Evolutionary conservation across 805 yeast species (phyloP).

Genomic region (Candida ulmi): DNA sequence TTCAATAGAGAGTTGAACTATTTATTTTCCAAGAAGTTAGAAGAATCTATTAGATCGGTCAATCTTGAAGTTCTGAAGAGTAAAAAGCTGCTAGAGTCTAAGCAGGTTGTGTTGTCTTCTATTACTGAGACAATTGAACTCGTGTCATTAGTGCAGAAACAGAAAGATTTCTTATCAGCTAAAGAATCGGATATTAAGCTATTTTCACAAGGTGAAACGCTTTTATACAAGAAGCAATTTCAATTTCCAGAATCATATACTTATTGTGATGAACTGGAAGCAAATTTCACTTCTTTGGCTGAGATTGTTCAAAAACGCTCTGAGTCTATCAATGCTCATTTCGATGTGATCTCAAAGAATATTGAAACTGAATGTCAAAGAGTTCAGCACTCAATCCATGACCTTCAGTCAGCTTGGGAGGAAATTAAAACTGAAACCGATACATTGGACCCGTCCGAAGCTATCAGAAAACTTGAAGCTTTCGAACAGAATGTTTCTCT

Average conservation of each 20-base stretch:
- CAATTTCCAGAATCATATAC: constrained; percentile 51
- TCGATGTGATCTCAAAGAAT: constrained; percentile 35
- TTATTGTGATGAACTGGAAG: constrained; percentile 56
- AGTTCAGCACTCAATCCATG: constrained; percentile 26
- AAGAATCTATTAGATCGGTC: constrained; percentile 24
- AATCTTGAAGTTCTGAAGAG: constrained; percentile 27
- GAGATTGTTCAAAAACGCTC: constrained; percentile 33
- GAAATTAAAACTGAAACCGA: constrained; percentile 41
- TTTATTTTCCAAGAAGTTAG: constrained; percentile 36
- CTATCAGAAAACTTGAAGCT: constrained; percentile 26
- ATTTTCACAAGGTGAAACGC: constrained; percentile 27
- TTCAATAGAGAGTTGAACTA: constrained; percentile 48
- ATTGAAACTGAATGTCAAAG: constrained; percentile 35
- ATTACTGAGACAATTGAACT: constrained; percentile 32
- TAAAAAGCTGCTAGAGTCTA: constrained; percentile 32
- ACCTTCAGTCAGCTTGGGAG: constrained; percentile 41
- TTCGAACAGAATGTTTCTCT: constrained; percentile 23
- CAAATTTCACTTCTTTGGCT: constrained; percentile 36
- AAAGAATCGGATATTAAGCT: constrained; percentile 5
- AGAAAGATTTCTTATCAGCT: constrained; percentile 9
- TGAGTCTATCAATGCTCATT: constrained; percentile 33
- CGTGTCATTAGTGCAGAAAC: constrained; percentile 32
- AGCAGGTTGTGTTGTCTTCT: constrained; percentile 30
- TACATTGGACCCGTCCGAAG: constrained; percentile 34
- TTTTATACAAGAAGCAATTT: constrained; percentile 38